A percentile compares a stretch with the other conserved stretches of the same genome.
Evolutionary conservation across 768 basidiomycete species (phyloP).

Genomic region (Polyporus arcularius): DNA sequence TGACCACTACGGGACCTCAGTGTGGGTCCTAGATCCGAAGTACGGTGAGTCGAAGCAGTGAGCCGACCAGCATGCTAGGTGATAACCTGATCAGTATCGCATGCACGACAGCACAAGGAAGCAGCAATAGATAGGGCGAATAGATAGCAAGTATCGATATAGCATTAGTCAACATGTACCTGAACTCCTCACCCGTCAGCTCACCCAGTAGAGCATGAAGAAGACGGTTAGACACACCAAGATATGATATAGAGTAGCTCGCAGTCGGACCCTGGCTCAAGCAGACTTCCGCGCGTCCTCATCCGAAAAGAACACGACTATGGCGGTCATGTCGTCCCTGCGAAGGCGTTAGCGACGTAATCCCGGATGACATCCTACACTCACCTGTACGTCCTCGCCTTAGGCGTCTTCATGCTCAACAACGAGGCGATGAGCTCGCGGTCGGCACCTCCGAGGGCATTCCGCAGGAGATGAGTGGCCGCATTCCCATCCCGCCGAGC

Average conservation of each 20-base stretch:
- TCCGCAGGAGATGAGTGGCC: slow-evolving; percentile 52
- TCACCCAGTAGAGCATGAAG: not conserved
- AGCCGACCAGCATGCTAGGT: too few relatives aligned
- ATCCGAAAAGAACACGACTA: slow-evolving; percentile 26
- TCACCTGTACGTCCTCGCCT: slow-evolving; percentile 42
- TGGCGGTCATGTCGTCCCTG: slow-evolving; percentile 38
- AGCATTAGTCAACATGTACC: too few relatives aligned
- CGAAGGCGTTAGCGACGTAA: not conserved
- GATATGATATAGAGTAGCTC: too few relatives aligned
- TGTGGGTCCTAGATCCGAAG: not conserved
- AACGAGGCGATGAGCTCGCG: slow-evolving; percentile 42
- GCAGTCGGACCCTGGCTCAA: not conserved
- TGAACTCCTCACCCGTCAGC: not conserved
- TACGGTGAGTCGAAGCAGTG: not conserved
- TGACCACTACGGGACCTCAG: not conserved
- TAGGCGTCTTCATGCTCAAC: slow-evolving; percentile 38
- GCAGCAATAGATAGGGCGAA: too few relatives aligned
- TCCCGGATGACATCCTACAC: slow-evolving; percentile 3
- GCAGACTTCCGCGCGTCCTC: slow-evolving; percentile 1
- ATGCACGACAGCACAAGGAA: too few relatives aligned
- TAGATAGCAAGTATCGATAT: too few relatives aligned
- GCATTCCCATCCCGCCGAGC: slow-evolving; percentile 45
- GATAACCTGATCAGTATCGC: too few relatives aligned
- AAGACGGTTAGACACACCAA: not conserved
- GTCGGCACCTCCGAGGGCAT: slow-evolving; percentile 56